These are phyloP conservation scores for Forsythia suspensa DNA, from an alignment of 257 asterid species.

Conservation along the genomic window DNA sequence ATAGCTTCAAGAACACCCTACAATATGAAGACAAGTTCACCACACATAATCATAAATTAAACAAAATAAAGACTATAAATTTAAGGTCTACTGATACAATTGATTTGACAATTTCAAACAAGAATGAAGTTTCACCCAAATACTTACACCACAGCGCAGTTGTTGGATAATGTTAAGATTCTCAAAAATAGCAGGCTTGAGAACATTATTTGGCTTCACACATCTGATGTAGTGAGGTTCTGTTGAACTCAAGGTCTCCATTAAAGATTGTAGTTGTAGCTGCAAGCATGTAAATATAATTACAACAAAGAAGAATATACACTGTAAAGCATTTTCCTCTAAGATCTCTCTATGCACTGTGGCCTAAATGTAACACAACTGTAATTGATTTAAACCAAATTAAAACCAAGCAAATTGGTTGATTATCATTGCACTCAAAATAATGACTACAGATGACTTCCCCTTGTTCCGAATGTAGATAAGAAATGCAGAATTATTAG, in stretches of 20 bases:
- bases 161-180: conserved; percentile 87
- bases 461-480: not conserved
- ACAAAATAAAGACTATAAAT: not conserved
- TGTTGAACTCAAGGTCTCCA: conserved; percentile 91
- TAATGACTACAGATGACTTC: not conserved
- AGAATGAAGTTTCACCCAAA: conserved; percentile 23
- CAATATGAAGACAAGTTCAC: not conserved
- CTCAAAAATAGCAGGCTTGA: conserved; percentile 96
- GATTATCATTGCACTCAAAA: not conserved
- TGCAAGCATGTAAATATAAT: conserved; percentile 43
- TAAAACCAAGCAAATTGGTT: not conserved
- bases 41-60: not conserved
- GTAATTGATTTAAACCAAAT: not conserved
- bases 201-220: conserved; percentile 91
- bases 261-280: conserved; percentile 95
- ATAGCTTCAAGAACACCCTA: conserved; percentile 50
- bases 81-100: conserved; percentile 19
- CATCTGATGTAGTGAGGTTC: conserved; percentile 99
- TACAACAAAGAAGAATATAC: no score
- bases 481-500: not conserved
- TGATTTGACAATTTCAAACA: conserved; percentile 12
- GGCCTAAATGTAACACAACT: not conserved
- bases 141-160: conserved; percentile 98
- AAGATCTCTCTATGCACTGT: not conserved
- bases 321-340: no score